These are phyloP conservation scores for Rhodosorus marinus DNA, from an alignment of 23 red algal species.

Conservation along the genomic window DNA sequence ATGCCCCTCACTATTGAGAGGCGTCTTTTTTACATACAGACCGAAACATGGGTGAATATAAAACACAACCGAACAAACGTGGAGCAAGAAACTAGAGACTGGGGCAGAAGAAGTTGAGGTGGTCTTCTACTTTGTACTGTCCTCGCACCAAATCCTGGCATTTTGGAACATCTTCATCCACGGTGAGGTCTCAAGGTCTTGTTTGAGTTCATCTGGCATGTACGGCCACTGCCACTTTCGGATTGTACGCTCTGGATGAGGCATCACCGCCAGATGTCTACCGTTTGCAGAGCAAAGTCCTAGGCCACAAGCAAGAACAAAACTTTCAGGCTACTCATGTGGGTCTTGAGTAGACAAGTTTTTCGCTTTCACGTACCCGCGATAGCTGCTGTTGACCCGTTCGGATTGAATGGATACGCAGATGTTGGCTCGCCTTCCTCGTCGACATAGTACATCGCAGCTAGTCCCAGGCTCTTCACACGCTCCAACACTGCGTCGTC, in stretches of 20 bases:
- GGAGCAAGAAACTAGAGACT: too few relatives aligned
- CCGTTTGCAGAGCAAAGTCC: constrained; percentile 52
- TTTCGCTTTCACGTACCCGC: too few relatives aligned
- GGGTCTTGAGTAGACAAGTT: too few relatives aligned
- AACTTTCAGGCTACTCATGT: neutral
- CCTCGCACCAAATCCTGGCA: constrained; percentile 63
- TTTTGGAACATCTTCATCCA: constrained; percentile 97
- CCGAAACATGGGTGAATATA: too few relatives aligned
- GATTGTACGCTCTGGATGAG: constrained; percentile 83
- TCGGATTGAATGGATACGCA: constrained; percentile 77
- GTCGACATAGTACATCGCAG: constrained; percentile 58
- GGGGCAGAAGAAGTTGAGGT: too few relatives aligned
- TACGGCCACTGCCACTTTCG: constrained; percentile 71
- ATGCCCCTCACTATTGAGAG: too few relatives aligned
- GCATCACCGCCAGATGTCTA: constrained; percentile 98
- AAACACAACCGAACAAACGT: too few relatives aligned
- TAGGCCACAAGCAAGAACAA: too few relatives aligned
- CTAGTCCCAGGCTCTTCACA: constrained; percentile 13
- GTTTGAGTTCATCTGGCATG: constrained; percentile 17
- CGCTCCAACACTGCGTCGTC: constrained; percentile 3
- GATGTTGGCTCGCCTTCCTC: constrained; percentile 34
- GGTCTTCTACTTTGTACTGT: neutral
- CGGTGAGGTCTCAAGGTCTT: constrained; percentile 33
- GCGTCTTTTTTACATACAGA: too few relatives aligned
- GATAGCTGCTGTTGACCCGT: constrained; percentile 53